Evolutionary conservation across 1,284 basidiomycete species (phyloP).

Genomic region (Ustilago loliicola): DNA sequence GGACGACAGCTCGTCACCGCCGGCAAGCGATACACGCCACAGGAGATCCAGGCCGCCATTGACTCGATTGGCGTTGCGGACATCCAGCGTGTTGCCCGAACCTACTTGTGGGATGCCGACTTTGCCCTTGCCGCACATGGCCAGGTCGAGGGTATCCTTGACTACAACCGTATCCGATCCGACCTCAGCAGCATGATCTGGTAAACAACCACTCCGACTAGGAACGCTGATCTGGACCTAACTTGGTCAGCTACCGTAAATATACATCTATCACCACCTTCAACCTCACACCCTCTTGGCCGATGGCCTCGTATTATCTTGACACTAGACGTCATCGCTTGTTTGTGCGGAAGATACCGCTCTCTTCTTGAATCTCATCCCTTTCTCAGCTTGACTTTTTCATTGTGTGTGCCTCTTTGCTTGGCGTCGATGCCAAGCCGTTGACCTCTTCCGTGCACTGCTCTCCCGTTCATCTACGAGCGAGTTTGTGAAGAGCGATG

Average conservation of each 20-base stretch:
- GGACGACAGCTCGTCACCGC: constrained; percentile 95
- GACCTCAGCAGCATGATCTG: constrained; percentile 70
- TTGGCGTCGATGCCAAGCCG: no score
- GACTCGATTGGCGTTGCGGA: constrained; percentile 90
- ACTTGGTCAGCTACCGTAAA: constrained; percentile 5
- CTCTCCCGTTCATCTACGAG: background rate
- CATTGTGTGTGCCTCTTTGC: background rate
- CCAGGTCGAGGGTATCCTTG: constrained; percentile 79
- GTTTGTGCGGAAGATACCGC: constrained; percentile 38
- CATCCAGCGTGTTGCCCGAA: constrained; percentile 93
- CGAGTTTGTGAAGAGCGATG: background rate
- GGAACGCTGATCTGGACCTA: constrained; percentile 3
- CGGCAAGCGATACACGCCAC: constrained; percentile 82
- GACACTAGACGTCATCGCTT: constrained; percentile 39
- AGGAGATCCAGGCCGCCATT: constrained; percentile 92
- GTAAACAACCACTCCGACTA: constrained; percentile 41
- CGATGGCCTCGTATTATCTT: constrained; percentile 5
- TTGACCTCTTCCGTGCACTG: no score
- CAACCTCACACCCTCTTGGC: constrained; percentile 11
- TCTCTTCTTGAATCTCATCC: constrained; percentile 26
- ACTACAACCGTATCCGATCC: constrained; percentile 72
- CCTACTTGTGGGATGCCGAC: constrained; percentile 97
- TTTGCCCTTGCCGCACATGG: constrained; percentile 62
- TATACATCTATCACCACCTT: constrained; percentile 2
- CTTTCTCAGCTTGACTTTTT: constrained; percentile 21